Base-by-base conservation (phyloP, 805 yeast species). In the Metschnikowia sp. region DNA sequence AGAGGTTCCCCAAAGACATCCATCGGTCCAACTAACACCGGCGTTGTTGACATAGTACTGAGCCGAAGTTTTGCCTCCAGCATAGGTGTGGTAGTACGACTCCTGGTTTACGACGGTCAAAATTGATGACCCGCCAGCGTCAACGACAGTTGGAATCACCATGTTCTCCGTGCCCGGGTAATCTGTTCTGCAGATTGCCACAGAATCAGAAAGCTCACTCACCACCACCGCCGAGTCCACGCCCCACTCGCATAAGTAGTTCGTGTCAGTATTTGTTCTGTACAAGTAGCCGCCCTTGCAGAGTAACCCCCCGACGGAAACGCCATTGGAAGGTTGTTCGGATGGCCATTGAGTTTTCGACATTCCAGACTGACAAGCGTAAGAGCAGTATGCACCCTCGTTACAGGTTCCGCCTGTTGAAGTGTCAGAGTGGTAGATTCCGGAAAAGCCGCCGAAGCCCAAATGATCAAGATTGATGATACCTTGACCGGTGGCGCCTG, bases 121-220 rank as follows among this genome's bases (percentile, higher is more conserved):
- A 48, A 86, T 84, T 62, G 77, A 68, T 34, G 78, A 58, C 34
- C 74, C 60, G 60, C 96, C 96, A 50, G 85, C 86, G 32, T 66
- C 68, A 44, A 91, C 86, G 53, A 81, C 75, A 51, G 98, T 91
- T 68, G 99, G 98, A 53, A 92, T 79, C 57, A 84, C 95, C 98
- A 92, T 94, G 81, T 90, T 90, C 77, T 92, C 99, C 55, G 97
- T 85, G 75, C 99, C 99, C 64, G 99, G 99, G 82, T 92, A 92
- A 70, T 92, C 99, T 53, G 99, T 92, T 78, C 97, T 87, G 80
- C 99, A 94, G 62, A 94, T 73, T 50, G 98, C 92, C 60, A 92
- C 90, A 44, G 77, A 77, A 50, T 84, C 65, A 56, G 68, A 63
- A 49, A 88, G 70, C 59, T 86, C 75, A 60, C 82, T 81, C 49